Evolutionary conservation across 345 rosid genomes (phyloP), one percentile per base, ranked within the genome.

Genomic region (Hibiscus tridactylites): DNA sequence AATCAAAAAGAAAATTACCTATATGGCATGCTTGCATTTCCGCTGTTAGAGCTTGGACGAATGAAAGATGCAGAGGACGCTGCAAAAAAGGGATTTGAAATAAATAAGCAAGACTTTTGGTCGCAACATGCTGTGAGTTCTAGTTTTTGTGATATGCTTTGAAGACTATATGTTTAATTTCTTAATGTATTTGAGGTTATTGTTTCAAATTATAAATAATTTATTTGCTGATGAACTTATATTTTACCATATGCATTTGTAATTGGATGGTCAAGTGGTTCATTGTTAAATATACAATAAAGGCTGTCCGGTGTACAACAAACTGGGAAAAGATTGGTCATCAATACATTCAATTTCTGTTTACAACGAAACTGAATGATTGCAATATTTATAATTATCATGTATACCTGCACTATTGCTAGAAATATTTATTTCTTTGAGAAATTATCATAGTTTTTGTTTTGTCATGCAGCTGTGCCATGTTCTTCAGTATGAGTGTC

Each of bases 21-120:
- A 33, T 86, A 91, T 61, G 97, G 97, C 68, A 85, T 86, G 86
- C 92, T 91, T 85, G 97, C 97, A 4, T 94, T 94, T 76, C 79
- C 95, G 2, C 83, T 91, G 47, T 80, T 94, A 70, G 98, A 94
- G 84, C 90, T 90, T 29, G 96, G 97, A 29, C 88, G 71, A 64
- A 87, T 90, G 86, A 80, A 75, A 46, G 96, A 91, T 74, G 98
- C 97, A 15, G 93, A 83, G 61, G 76, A 76, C 78, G 98, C 97
- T 77, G 92, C 93, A 19, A 85, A 81, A 74, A 91, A 81, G 77
- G 97, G 91, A 73, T 81, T 61, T 78, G 90, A 86, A 80, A 88
- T 91, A 69, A 88, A 87, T 77, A 80, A 79, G 66, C 79, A 85
- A 59, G 98, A 94, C 76, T 85, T 78, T 39, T 91, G 96, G 97